phyloP scores from a whole-genome alignment of 352 stramenopile genomes.

The Phytophthora syringae region DNA sequence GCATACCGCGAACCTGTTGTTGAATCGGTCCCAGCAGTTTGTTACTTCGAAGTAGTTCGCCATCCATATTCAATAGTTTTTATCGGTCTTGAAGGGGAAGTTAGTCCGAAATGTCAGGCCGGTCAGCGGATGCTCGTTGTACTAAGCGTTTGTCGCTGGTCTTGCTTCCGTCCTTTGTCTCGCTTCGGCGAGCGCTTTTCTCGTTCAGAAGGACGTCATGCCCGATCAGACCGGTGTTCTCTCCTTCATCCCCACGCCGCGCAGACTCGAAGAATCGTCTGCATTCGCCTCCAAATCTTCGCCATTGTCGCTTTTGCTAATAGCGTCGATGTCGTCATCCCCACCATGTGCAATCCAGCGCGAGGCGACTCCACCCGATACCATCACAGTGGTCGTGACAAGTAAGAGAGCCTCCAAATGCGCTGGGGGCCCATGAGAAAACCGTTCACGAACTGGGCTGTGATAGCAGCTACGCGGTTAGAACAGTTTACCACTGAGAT shows the following conservation, averaged over 20 bases:
- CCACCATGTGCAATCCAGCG: conserved; percentile 43
- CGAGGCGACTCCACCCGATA: conserved; percentile 61
- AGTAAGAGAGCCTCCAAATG: conserved; percentile 82
- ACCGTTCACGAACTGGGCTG: conserved; percentile 92
- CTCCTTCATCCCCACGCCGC: conserved; percentile 24
- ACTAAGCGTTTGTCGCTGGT: conserved; percentile 22
- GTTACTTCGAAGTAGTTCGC: too few relatives aligned
- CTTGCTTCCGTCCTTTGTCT: conserved; percentile 2
- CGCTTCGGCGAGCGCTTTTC: conserved; percentile 26
- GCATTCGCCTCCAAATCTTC: conserved; percentile 17
- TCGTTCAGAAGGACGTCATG: conserved; percentile 38
- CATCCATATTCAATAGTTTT: too few relatives aligned
- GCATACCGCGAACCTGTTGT: too few relatives aligned
- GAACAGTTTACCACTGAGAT: conserved; percentile 91
- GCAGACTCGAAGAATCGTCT: conserved; percentile 11
- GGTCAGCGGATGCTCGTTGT: conserved; percentile 17
- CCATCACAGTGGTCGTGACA: conserved; percentile 80
- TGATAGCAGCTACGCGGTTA: conserved; percentile 89
- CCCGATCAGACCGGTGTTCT: conserved; percentile 32
- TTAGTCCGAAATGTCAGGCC: conserved; percentile 14
- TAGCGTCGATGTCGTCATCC: conserved; percentile 37
- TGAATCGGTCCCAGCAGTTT: too few relatives aligned
- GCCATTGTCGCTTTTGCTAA: conserved; percentile 27
- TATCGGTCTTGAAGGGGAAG: background rate
- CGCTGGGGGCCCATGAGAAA: conserved; percentile 81